These are phyloP conservation scores for Leptographium galeiforme DNA, from an alignment of 2,329 filamentous ascomycete genomes.

Conservation along the genomic window DNA sequence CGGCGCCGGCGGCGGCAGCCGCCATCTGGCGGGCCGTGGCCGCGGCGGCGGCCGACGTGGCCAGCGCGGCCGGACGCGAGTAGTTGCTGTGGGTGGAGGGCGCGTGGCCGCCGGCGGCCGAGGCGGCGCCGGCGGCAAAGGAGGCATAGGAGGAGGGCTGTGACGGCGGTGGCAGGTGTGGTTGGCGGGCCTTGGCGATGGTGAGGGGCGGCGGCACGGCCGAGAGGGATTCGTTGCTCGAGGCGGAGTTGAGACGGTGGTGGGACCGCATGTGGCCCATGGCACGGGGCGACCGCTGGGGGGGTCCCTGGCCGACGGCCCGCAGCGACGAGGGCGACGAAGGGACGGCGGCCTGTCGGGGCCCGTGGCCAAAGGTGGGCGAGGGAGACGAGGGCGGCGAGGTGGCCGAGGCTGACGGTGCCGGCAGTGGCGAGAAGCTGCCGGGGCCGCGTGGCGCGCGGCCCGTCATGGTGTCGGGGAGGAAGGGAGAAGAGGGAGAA, in stretches of 20 bases:
- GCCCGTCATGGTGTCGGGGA: constrained; percentile 27
- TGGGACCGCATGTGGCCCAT: neutral
- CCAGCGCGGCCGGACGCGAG: constrained; percentile 36
- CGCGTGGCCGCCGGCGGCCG: constrained; percentile 20
- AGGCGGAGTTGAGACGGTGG: neutral
- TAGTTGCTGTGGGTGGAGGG: constrained; percentile 38
- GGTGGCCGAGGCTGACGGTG: constrained; percentile 8
- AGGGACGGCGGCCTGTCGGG: constrained; percentile 16
- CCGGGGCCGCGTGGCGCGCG: constrained; percentile 35
- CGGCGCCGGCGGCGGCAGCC: neutral
- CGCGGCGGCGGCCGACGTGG: constrained; percentile 15
- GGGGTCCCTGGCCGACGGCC: constrained; percentile 16
- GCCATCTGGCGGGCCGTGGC: constrained; percentile 7
- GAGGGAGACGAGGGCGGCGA: constrained; percentile 1
- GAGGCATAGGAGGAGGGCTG: constrained; percentile 8
- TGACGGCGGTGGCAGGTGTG: constrained; percentile 7
- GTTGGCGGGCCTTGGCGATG: constrained; percentile 21
- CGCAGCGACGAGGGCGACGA: constrained; percentile 16
- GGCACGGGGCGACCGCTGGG: constrained; percentile 30
- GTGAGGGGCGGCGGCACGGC: constrained; percentile 20
- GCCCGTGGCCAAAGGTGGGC: constrained; percentile 14
- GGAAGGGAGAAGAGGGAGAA: neutral
- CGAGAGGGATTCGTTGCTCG: constrained; percentile 26
- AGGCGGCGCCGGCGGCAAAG: constrained; percentile 5
- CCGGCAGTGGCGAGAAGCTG: constrained; percentile 41